Base-by-base conservation (phyloP, 225 moss, liverwort and hornwort genomes). In the Climacium dendroides region DNA sequence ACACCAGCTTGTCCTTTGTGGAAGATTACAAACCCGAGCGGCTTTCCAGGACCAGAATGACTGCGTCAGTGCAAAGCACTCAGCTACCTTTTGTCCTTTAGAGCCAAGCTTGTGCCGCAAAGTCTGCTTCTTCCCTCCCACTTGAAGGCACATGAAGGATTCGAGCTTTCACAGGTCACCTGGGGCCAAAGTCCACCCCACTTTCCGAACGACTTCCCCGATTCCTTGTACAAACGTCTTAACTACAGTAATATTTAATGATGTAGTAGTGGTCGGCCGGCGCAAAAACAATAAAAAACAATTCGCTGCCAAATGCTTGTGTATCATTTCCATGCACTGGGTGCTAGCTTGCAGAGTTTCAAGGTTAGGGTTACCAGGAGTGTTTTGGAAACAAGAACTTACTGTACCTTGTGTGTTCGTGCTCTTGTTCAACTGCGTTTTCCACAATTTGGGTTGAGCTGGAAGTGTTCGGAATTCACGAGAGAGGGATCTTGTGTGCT, bases 311-410 rank as follows among this genome's bases (percentile, higher is more conserved):
- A 1, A 54, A 35, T 23, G 74, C 34, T 18, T 6, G 66, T 87
- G 47, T 19, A 30, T 59, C 91, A 89, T 83, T 90, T 86, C 55
- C 90, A 92, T 78, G 91, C 92, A 28, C 91, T 87, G 34, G 53
- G 9, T 84, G 91, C 88, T n/a, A n/a, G n/a, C n/a, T n/a, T 94
- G 94, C 37, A 34, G 62, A 41, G 78, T 79, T 25, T 65, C 28
- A 43, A 37, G 50, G 70, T 85, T 87, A 89, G 90, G 88, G 84
- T n/a, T 88, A 78, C 71, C 71, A 72, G 30, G 32, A 37, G 74
- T 37, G 19, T 54, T 76, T 45, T 55, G 60, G 14, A 57, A 50
- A 29, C 1, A 24, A 7, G 7, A 48, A 32, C 50, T 50, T 2
- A n/a, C n/a, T 9, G 15, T 41, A 23, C n/a, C n/a, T n/a, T n/a